These are phyloP conservation scores for Chaetomiaceae sp. DNA, from an alignment of 2,329 filamentous ascomycete genomes.

Conservation along the genomic window DNA sequence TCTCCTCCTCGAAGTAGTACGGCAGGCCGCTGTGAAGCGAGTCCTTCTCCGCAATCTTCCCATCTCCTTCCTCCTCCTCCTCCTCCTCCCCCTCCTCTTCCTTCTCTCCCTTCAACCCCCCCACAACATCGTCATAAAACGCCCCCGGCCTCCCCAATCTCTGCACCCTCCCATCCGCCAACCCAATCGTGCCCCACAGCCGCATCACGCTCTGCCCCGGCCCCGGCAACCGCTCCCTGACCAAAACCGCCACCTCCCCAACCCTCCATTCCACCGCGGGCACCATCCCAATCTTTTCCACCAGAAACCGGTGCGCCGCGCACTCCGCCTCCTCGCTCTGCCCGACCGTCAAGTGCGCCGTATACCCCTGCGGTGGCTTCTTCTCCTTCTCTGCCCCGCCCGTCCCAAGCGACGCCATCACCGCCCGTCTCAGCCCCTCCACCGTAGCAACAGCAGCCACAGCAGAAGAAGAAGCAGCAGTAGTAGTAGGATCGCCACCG, in stretches of 20 bases:
- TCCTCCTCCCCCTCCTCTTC: neutral
- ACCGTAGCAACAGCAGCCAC: no score
- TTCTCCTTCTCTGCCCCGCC: constrained; percentile 25
- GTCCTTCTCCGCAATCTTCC: constrained; percentile 12
- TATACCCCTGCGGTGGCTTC: constrained; percentile 33
- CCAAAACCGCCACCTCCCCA: constrained; percentile 47
- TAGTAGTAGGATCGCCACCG: no score
- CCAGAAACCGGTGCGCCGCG: constrained; percentile 45
- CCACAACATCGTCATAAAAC: constrained; percentile 22
- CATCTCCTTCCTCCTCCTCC: neutral
- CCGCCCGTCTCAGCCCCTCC: constrained; percentile 31
- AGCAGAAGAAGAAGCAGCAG: no score
- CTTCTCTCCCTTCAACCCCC: neutral
- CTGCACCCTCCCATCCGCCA: constrained; percentile 25
- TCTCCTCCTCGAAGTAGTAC: constrained; percentile 25
- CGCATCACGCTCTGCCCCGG: constrained; percentile 43
- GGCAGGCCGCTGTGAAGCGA: constrained; percentile 11
- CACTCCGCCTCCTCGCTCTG: constrained; percentile 48
- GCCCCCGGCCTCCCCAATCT: constrained; percentile 23
- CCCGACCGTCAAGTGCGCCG: constrained; percentile 56
- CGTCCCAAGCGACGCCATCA: constrained; percentile 38
- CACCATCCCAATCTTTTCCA: constrained; percentile 49
- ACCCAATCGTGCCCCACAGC: constrained; percentile 49
- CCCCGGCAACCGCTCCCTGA: constrained; percentile 42
- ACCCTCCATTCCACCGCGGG: constrained; percentile 46